Base-by-base conservation (phyloP, 192 early-diverging fungal species). In the Backusella parvicylindrica region DNA sequence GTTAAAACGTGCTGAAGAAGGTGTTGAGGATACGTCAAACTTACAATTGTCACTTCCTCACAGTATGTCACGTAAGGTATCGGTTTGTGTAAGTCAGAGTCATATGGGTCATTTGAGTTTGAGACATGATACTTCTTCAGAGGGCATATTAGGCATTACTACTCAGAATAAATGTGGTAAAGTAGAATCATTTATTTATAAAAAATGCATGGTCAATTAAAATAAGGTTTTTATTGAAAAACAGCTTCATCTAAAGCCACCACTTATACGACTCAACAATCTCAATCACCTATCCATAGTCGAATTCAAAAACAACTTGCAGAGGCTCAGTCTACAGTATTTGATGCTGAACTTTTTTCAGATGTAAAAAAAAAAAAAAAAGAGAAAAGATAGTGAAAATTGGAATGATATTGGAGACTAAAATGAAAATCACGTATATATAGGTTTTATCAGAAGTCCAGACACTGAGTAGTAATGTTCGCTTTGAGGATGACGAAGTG, bases 281-380 rank as follows among this genome's bases (percentile, higher is more conserved):
- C 64, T n/a, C 64, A 33, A 15, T 6, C 18, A 18, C 11, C 18
- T 16, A 16, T 6, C 18, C 68, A 70, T 15, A 67, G 41, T 15
- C 65, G 43, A 23, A 74, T 77, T 30, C 81, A 82, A 38, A 74
- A 79, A 28, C 82, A 81, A 36, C 71, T 87, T 15, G 69, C 79
- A 50, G 72, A 83, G 5, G 86, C 84, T 0, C 84, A 85, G 38
- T 56, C 71, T 2, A 79, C 86, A 6, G 78, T 87, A 3, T 85
- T 85, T 72, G 86, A 87, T 64, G 77, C 75, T 12, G 86, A 87
- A 28, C 43, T 87, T 1, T 87, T 81, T 60, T 76, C 82, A 23
- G 77, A 83, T 66, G 84, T 84, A 77, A 47, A 40, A n/a, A 71
- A 23, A 23, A 9, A 75, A 31, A 13, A 50, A 26, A 9, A 18